phyloP scores from a whole-genome alignment of 2,329 filamentous ascomycete genomes.

The Calonectria honghensis region DNA sequence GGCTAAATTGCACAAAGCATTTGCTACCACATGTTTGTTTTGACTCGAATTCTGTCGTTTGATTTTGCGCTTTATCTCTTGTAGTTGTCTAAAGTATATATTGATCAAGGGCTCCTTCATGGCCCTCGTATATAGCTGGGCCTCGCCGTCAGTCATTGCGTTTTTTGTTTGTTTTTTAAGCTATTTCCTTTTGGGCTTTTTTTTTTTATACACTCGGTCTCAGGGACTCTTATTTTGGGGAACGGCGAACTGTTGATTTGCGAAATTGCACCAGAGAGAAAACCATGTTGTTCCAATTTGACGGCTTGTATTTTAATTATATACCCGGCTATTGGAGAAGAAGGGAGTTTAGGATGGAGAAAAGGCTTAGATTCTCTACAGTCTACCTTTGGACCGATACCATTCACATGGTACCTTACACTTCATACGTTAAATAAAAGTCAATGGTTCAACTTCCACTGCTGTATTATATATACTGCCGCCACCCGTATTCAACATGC shows the following conservation, averaged over 20 bases:
- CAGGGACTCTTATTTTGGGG: background rate
- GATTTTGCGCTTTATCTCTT: background rate
- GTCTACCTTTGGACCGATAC: constrained; percentile 7
- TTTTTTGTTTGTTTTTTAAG: constrained; percentile 10
- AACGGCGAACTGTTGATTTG: constrained; percentile 21
- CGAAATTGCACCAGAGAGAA: constrained; percentile 18
- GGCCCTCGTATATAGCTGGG: constrained; percentile 7
- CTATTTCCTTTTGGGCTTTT: background rate
- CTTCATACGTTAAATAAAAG: constrained; percentile 1
- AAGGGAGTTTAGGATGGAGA: background rate
- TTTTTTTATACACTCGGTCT: background rate
- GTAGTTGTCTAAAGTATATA: constrained; percentile 27
- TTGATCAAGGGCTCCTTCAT: background rate
- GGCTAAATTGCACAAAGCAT: background rate
- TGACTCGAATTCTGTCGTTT: background rate
- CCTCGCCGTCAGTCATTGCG: background rate
- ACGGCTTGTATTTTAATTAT: constrained; percentile 22
- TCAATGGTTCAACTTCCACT: background rate
- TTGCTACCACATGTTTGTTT: background rate
- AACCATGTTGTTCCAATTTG: background rate
- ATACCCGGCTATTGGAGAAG: constrained; percentile 18
- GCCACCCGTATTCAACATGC: background rate
- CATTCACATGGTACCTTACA: constrained; percentile 4
- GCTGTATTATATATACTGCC: background rate
- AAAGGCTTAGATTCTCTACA: constrained; percentile 13